phyloP scores from a whole-genome alignment of 306 rosid genomes.

The Cucumis sativus region DNA sequence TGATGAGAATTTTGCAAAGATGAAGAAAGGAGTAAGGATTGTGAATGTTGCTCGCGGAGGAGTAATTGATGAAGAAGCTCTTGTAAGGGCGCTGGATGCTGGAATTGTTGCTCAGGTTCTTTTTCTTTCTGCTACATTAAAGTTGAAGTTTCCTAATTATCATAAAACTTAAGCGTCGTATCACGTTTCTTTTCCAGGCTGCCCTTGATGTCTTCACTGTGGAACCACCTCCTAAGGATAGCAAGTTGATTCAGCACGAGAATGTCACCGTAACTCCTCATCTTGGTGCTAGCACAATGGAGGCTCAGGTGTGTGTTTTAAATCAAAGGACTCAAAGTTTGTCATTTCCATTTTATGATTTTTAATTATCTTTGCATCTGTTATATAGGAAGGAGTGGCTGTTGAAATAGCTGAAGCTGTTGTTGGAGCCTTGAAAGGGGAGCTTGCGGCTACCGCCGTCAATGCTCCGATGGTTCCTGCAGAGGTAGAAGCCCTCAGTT shows the following conservation, averaged over 20 bases:
- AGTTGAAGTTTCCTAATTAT: neutral
- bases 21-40: constrained; percentile 90
- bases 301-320: constrained; percentile 62
- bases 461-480: constrained; percentile 99
- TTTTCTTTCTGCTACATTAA: neutral
- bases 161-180: neutral
- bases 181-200: constrained; percentile 34
- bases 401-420: constrained; percentile 99
- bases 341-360: neutral
- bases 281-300: constrained; percentile 95
- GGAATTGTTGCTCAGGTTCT: constrained; percentile 91
- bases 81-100: constrained; percentile 76
- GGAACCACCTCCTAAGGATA: constrained; percentile 75
- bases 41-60: constrained; percentile 98
- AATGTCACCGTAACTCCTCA: constrained; percentile 92
- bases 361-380: constrained; percentile 12
- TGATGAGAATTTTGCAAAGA: constrained; percentile 85
- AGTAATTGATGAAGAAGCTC: constrained; percentile 93
- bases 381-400: constrained; percentile 90
- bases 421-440: constrained; percentile 84
- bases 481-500: constrained; percentile 38
- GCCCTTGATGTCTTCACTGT: constrained; percentile 89
- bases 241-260: constrained; percentile 69
- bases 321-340: neutral
- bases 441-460: constrained; percentile 97